Conservation (phyloP, 2,329 filamentous ascomycete genomes). For the Monilinia laxa region DNA sequence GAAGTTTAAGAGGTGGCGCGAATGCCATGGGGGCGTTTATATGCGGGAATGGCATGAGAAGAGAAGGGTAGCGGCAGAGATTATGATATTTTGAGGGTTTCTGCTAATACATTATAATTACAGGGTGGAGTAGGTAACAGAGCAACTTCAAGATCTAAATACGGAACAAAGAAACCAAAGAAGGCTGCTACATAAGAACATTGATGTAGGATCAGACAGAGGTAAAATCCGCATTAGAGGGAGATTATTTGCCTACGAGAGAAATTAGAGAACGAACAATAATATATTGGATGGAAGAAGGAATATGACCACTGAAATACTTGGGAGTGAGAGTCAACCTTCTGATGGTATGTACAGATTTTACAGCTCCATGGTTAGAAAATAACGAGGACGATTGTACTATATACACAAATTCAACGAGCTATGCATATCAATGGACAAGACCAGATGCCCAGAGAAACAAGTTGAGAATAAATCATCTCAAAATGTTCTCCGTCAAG, state of each 20-base stretch:
- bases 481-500: neutral
- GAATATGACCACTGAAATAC: neutral
- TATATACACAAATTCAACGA: conserved; percentile 14
- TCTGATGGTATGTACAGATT: neutral
- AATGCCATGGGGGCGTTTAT: neutral
- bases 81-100: neutral
- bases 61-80: neutral
- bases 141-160: conserved; percentile 86
- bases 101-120: conserved; percentile 34
- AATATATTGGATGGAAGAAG: neutral
- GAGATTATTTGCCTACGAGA: neutral
- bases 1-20: neutral
- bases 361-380: neutral
- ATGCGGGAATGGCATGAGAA: neutral
- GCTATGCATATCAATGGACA: conserved; percentile 1
- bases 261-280: neutral
- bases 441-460: conserved; percentile 2
- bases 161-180: conserved; percentile 99
- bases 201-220: conserved; percentile 18
- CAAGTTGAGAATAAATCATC: neutral
- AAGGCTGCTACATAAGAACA: conserved; percentile 49
- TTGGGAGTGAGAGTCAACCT: neutral
- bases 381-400: conserved; percentile 9
- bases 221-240: neutral
- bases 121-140: conserved; percentile 89